These are phyloP conservation scores for Cystobasidiopsis lactophilus DNA, from an alignment of 768 basidiomycete genomes.

Conservation along the genomic window DNA sequence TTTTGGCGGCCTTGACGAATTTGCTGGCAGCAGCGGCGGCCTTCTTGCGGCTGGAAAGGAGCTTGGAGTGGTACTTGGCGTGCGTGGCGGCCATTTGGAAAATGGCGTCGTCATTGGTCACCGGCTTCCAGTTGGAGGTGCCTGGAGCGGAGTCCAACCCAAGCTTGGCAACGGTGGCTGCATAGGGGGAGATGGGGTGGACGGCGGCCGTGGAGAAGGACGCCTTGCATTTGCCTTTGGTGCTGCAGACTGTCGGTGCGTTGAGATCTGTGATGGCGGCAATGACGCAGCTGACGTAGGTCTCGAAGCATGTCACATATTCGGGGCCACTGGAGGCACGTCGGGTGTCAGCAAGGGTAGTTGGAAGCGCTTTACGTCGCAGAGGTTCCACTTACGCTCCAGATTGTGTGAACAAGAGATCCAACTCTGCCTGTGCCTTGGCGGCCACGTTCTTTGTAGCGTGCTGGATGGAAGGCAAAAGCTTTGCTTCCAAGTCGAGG, in stretches of 20 bases:
- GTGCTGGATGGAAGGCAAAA: background rate
- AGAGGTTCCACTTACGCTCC: background rate
- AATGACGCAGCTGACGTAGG: background rate
- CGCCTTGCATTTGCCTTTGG: background rate
- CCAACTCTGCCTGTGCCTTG: background rate
- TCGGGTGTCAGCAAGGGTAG: background rate
- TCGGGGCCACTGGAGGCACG: background rate
- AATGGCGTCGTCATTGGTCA: too few relatives aligned
- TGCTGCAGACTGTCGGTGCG: background rate
- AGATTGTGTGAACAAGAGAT: background rate
- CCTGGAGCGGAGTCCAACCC: too few relatives aligned
- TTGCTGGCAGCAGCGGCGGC: too few relatives aligned
- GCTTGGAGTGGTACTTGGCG: too few relatives aligned
- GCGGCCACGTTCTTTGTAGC: background rate
- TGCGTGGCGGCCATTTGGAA: too few relatives aligned
- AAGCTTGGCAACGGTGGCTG: background rate
- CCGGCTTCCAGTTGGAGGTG: too few relatives aligned
- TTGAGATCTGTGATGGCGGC: background rate
- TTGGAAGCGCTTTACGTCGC: background rate
- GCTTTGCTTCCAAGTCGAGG: background rate
- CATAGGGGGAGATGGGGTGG: background rate
- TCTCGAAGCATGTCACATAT: slow-evolving; percentile 1
- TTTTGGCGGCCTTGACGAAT: too few relatives aligned
- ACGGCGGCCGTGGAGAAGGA: background rate
- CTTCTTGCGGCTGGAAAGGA: too few relatives aligned